A percentile compares a stretch with the other conserved stretches of the same genome.
These are phyloP conservation scores for Drosera capensis DNA, from an alignment of 148 eudicot species.

Conservation along the genomic window DNA sequence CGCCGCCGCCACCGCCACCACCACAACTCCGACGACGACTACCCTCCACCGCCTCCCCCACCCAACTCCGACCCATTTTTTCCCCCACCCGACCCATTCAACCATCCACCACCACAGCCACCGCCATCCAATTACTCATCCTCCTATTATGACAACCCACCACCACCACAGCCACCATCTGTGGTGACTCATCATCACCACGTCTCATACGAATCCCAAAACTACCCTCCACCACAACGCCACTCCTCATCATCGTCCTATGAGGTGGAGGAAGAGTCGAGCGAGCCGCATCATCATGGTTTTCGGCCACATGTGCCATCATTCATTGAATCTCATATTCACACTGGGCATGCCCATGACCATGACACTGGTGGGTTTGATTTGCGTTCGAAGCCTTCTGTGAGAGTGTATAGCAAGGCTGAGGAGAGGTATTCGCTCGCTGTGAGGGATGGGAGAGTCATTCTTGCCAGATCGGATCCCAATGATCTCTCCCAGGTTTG, in stretches of 20 bases:
- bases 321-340: conserved; percentile 18
- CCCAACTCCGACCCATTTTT: neutral
- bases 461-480: conserved; percentile 45
- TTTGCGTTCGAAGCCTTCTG: conserved; percentile 29
- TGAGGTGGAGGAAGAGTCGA: neutral
- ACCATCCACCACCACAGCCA: conserved; percentile 10
- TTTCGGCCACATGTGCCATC: conserved; percentile 39
- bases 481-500: conserved; percentile 54
- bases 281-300: conserved; percentile 13
- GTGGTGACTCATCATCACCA: conserved; percentile 9
- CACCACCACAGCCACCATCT: conserved; percentile 7
- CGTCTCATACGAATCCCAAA: conserved; percentile 6
- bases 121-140: conserved; percentile 6
- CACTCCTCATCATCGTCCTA: conserved; percentile 12
- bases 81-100: conserved; percentile 1
- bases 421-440: conserved; percentile 39
- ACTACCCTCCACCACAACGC: conserved; percentile 21
- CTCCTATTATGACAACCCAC: conserved; percentile 9
- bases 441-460: conserved; percentile 49
- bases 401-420: conserved; percentile 42
- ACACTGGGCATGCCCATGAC: conserved; percentile 6
- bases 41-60: conserved; percentile 12
- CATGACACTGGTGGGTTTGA: conserved; percentile 3
- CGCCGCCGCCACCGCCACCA: conserved; percentile 16
- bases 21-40: too few relatives aligned